Conservation (phyloP, 75 land plant species). For the Pinus taeda region DNA sequence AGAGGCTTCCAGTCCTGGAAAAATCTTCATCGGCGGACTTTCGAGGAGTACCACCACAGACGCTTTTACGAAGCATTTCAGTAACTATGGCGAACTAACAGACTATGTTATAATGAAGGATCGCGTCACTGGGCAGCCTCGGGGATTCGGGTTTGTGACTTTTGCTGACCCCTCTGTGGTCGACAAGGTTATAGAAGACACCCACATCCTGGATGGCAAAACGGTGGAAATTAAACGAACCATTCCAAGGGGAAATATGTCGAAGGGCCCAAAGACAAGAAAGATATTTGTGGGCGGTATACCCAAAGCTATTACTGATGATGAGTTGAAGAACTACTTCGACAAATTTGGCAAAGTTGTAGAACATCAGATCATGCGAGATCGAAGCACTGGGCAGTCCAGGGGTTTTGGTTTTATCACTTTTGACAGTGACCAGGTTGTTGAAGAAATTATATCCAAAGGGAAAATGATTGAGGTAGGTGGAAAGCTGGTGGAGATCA, state of each 20-base stretch:
- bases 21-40: too few species aligned
- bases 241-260: slow-evolving; percentile 2
- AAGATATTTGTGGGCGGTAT: slow-evolving; percentile 63
- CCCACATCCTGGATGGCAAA: too few species aligned
- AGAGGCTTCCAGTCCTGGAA: too few species aligned
- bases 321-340: too few species aligned
- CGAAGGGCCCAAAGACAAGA: slow-evolving; percentile 47
- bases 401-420: slow-evolving; percentile 39
- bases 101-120: slow-evolving; percentile 61
- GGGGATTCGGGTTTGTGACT: slow-evolving; percentile 94
- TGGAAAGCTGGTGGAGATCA: slow-evolving; percentile 45
- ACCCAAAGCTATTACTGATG: slow-evolving; percentile 44
- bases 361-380: slow-evolving; percentile 82
- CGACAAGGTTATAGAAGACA: too few species aligned
- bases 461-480: slow-evolving; percentile 63
- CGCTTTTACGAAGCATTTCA: too few species aligned
- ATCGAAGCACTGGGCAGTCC: slow-evolving; percentile 51
- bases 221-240: too few species aligned
- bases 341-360: slow-evolving; percentile 36
- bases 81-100: too few species aligned
- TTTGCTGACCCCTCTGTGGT: slow-evolving; percentile 62
- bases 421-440: slow-evolving; percentile 74
- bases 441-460: slow-evolving; percentile 58
- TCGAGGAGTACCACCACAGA: too few species aligned
- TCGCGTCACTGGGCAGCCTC: slow-evolving; percentile 67